Evolutionary conservation across 1,284 basidiomycete genomes (phyloP), one percentile per base, ranked within the genome.

Genomic region (Ceratobasidium papillatum): DNA sequence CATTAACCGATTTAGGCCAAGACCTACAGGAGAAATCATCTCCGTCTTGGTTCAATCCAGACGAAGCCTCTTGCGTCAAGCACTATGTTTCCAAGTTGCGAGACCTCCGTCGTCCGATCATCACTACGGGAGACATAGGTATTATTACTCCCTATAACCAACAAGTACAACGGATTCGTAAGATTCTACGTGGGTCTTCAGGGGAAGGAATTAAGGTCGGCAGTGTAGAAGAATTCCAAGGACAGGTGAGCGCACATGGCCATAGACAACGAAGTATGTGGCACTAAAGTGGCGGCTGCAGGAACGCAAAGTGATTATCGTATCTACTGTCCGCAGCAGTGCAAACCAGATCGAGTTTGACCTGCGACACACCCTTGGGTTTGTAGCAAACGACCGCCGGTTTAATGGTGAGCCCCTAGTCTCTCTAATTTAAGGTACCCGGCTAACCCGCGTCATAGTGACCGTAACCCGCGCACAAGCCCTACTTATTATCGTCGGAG

Each of bases 41-140:
- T 0, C 89, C 89, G 0, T 91, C 89, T 0, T 91, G 89, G 81
- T 90, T 90, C 82, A 91, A 91, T 75, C 83, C 87, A 45, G 84
- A 86, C 47, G 89, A 91, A 78, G 85, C 84, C 0, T 80, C 84
- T 0, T 82, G 86, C 63, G 88, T 90, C 61, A 88, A 87, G 78
- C 78, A 80, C 1, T 90, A 90, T 76, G 81, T 86, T 9, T 68
- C 80, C 73, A 74, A 75, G 34, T 79, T 85, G 38, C 77, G 80
- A 7, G 76, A 79, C n/a, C 78, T 83, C 68, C 75, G 78, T 36
- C 58, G 79, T 3, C 74, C 82, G 34, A 79, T 80, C 9, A 81
- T 83, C n/a, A 78, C 84, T 83, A 78, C 54, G 82, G 78, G 19
- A 5, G 85, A 88, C 25, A 87, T 88, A 74, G 87, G 88, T 0